Conservation (phyloP, 495 filamentous ascomycete species). For the Chaetomium tenue region DNA sequence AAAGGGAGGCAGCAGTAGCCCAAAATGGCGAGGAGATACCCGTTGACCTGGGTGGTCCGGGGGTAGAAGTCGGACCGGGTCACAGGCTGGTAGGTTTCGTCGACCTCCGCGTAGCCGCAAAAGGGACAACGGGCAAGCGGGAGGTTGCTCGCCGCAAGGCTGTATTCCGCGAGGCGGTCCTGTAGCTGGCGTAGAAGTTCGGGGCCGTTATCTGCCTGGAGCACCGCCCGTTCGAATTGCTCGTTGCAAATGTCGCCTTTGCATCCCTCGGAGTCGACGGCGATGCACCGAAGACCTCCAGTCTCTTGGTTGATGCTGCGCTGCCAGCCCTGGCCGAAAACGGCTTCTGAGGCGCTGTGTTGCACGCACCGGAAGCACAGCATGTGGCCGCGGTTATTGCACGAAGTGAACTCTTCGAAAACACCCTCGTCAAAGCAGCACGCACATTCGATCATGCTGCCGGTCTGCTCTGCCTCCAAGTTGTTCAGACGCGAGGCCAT, state of each 20-base stretch:
- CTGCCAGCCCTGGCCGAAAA: slow-evolving; percentile 91
- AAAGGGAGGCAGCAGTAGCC: slow-evolving; percentile 33
- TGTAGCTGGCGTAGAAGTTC: slow-evolving; percentile 72
- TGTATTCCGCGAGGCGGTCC: slow-evolving; percentile 69
- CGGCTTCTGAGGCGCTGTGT: slow-evolving; percentile 71
- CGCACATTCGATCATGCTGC: slow-evolving; percentile 79
- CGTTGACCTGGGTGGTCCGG: slow-evolving; percentile 48
- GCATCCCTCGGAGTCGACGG: slow-evolving; percentile 67
- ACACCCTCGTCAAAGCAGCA: slow-evolving; percentile 79
- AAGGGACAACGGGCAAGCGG: slow-evolving; percentile 85
- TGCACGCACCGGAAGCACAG: slow-evolving; percentile 85
- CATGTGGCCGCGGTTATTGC: slow-evolving; percentile 68
- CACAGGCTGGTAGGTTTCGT: slow-evolving; percentile 68
- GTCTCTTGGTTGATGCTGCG: slow-evolving; percentile 69
- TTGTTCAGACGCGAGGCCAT: slow-evolving; percentile 70
- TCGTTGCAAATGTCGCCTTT: slow-evolving; percentile 65
- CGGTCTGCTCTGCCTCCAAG: slow-evolving; percentile 66
- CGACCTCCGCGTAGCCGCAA: slow-evolving; percentile 84
- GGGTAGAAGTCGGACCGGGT: slow-evolving; percentile 47
- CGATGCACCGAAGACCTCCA: slow-evolving; percentile 76
- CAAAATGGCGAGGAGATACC: slow-evolving; percentile 44
- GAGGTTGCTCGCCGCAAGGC: slow-evolving; percentile 65
- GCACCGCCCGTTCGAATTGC: slow-evolving; percentile 68
- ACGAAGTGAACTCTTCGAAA: slow-evolving; percentile 80
- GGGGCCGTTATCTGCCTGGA: slow-evolving; percentile 61